phyloP scores from a whole-genome alignment of 352 stramenopile species.

The Pythium chondricola region DNA sequence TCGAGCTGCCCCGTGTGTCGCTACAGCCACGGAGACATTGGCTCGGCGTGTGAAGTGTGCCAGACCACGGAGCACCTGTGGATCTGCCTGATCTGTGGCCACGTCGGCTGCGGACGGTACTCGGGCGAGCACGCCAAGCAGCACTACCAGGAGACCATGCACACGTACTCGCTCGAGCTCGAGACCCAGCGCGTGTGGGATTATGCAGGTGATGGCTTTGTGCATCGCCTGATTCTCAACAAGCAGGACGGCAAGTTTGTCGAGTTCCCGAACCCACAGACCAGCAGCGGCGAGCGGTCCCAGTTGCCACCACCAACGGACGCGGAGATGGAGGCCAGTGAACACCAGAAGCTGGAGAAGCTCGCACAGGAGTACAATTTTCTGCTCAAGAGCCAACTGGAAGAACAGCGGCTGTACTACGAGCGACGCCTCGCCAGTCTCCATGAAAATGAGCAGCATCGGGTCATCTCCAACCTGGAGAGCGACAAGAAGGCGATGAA shows the following conservation, averaged over 20 bases:
- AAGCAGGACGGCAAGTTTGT: conserved; percentile 94
- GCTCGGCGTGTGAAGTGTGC: conserved; percentile 92
- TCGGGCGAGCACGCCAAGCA: conserved; percentile 91
- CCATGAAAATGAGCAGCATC: conserved; percentile 49
- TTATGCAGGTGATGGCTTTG: conserved; percentile 89
- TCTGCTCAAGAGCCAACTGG: conserved; percentile 94
- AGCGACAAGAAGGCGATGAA: conserved; percentile 80
- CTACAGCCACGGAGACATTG: conserved; percentile 93
- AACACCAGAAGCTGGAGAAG: conserved; percentile 95
- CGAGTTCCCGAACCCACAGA: conserved; percentile 89
- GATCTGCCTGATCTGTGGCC: conserved; percentile 95
- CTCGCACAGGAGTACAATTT: conserved; percentile 95
- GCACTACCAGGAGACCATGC: conserved; percentile 91
- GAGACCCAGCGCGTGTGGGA: conserved; percentile 96
- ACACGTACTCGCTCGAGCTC: conserved; percentile 95
- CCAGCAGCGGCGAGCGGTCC: conserved; percentile 59
- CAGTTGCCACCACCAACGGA: conserved; percentile 53
- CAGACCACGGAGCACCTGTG: conserved; percentile 91
- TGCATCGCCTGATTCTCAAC: conserved; percentile 85
- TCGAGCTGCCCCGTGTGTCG: conserved; percentile 95
- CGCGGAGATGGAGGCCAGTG: conserved; percentile 85
- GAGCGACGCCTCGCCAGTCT: conserved; percentile 69
- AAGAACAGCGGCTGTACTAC: conserved; percentile 93
- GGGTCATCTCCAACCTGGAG: conserved; percentile 50
- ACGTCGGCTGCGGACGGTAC: conserved; percentile 95